Evolutionary conservation across 2,329 filamentous ascomycete genomes (phyloP).

Genomic region (Nemania serpens): DNA sequence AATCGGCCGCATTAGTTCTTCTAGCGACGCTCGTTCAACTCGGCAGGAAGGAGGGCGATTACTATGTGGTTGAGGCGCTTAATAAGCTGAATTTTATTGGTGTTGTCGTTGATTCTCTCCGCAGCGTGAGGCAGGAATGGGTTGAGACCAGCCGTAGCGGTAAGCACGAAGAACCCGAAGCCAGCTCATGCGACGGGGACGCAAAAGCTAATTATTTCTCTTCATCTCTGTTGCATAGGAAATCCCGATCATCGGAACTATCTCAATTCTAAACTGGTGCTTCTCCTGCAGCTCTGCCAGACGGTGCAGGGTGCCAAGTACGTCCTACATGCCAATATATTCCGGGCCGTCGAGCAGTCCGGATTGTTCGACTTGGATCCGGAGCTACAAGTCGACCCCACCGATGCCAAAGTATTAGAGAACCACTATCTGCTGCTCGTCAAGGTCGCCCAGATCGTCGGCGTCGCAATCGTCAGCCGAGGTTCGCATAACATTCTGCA

Average conservation of each 20-base stretch:
- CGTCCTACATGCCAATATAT: slow-evolving; percentile 87
- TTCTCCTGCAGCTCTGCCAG: slow-evolving; percentile 83
- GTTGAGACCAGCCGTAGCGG: slow-evolving; percentile 60
- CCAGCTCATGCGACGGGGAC: neutral
- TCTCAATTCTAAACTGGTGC: slow-evolving; percentile 73
- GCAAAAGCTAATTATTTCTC: slow-evolving; percentile 23
- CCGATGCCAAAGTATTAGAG: slow-evolving; percentile 71
- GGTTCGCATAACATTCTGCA: slow-evolving; percentile 83
- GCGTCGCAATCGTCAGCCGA: slow-evolving; percentile 78
- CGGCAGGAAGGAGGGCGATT: slow-evolving; percentile 71
- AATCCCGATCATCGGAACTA: slow-evolving; percentile 55
- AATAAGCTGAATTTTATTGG: slow-evolving; percentile 88
- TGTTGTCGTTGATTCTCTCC: slow-evolving; percentile 86
- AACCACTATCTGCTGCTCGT: slow-evolving; percentile 86
- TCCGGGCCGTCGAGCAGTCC: slow-evolving; percentile 78
- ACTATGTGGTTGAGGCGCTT: slow-evolving; percentile 77
- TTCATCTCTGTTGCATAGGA: slow-evolving; percentile 34
- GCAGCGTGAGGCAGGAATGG: slow-evolving; percentile 75
- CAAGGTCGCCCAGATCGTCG: slow-evolving; percentile 79
- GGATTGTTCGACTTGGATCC: slow-evolving; percentile 89
- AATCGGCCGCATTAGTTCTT: slow-evolving; percentile 85
- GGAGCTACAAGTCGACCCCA: slow-evolving; percentile 81
- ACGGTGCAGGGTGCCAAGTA: slow-evolving; percentile 82
- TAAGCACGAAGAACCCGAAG: slow-evolving; percentile 44
- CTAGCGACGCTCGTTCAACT: slow-evolving; percentile 77